A percentile compares a stretch with the other conserved stretches of the same genome.
phyloP scores from a whole-genome alignment of 352 stramenopile species.

The Phytopythium aichiense region DNA sequence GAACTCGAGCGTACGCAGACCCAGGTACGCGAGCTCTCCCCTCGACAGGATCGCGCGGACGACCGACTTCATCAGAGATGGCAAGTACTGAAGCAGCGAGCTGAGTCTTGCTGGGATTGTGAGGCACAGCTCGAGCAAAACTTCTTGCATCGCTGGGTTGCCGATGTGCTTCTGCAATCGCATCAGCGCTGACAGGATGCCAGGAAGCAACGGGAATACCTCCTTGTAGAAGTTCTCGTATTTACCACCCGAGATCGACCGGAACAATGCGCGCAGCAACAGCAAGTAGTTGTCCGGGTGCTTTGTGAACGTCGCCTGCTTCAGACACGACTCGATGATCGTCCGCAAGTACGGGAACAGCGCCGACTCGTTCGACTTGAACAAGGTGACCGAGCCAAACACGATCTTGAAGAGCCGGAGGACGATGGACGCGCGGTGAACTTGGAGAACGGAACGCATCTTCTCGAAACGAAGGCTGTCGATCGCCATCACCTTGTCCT shows the following conservation, averaged over 20 bases:
- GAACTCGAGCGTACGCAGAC: conserved; percentile 95
- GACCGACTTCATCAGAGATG: conserved; percentile 94
- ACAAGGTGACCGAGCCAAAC: conserved; percentile 94
- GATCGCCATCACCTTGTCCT: conserved; percentile 74
- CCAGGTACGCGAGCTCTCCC: conserved; percentile 95
- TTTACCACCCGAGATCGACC: conserved; percentile 95
- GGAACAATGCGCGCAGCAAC: conserved; percentile 92
- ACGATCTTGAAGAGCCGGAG: conserved; percentile 94
- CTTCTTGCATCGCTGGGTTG: conserved; percentile 84
- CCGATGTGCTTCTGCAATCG: conserved; percentile 89
- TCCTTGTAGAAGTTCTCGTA: conserved; percentile 99
- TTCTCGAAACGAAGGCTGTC: conserved; percentile 70
- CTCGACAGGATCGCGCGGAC: conserved; percentile 92
- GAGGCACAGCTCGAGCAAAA: conserved; percentile 94
- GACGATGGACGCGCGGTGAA: conserved; percentile 83
- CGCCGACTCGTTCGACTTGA: conserved; percentile 94
- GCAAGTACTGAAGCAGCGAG: conserved; percentile 96
- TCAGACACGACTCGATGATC: conserved; percentile 93
- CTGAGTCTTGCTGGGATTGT: conserved; percentile 95
- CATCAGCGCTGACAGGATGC: conserved; percentile 92
- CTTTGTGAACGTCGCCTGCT: conserved; percentile 86
- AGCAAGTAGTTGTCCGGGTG: conserved; percentile 95
- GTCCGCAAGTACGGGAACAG: conserved; percentile 92
- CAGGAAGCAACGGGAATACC: conserved; percentile 91
- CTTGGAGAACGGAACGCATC: conserved; percentile 65